A percentile compares a stretch with the other conserved stretches of the same genome.
These are phyloP conservation scores for Podila clonocystis DNA, from an alignment of 192 early-diverging fungal genomes.

Conservation along the genomic window DNA sequence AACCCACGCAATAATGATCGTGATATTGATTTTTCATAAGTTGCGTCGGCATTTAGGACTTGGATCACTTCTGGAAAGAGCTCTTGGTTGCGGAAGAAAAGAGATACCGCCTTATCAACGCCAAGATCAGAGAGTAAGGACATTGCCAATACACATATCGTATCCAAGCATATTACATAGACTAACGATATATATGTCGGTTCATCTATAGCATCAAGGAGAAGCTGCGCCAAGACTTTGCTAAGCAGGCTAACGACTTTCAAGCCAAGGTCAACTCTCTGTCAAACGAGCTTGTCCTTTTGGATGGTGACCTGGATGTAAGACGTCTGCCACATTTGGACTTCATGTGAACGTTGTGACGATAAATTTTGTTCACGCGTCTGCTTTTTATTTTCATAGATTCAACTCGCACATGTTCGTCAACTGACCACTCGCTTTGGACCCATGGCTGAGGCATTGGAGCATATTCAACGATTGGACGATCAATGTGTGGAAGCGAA, in stretches of 20 bases:
- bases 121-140: constrained; percentile 80
- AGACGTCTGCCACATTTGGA: not conserved
- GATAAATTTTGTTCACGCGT: too few species aligned
- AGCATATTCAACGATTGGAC: constrained; percentile 70
- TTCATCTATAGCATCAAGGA: constrained; percentile 76
- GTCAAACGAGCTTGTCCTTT: constrained; percentile 66
- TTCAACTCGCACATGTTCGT: constrained; percentile 69
- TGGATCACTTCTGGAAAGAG: constrained; percentile 82
- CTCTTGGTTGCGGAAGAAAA: constrained; percentile 79
- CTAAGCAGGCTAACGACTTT: constrained; percentile 85
- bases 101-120: constrained; percentile 85
- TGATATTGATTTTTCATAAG: not conserved
- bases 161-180: not conserved
- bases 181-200: not conserved
- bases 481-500: constrained; percentile 81
- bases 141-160: not conserved
- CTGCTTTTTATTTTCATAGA: constrained; percentile 5
- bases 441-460: constrained; percentile 62
- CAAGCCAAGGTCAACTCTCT: constrained; percentile 76
- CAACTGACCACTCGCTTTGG: constrained; percentile 61
- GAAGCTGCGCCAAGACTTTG: constrained; percentile 79
- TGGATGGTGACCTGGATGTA: constrained; percentile 87
- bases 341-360: too few species aligned
- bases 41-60: constrained; percentile 61
- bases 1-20: not conserved